Conservation (phyloP, 768 basidiomycete species). For the Termitomyces eurrhizus region DNA sequence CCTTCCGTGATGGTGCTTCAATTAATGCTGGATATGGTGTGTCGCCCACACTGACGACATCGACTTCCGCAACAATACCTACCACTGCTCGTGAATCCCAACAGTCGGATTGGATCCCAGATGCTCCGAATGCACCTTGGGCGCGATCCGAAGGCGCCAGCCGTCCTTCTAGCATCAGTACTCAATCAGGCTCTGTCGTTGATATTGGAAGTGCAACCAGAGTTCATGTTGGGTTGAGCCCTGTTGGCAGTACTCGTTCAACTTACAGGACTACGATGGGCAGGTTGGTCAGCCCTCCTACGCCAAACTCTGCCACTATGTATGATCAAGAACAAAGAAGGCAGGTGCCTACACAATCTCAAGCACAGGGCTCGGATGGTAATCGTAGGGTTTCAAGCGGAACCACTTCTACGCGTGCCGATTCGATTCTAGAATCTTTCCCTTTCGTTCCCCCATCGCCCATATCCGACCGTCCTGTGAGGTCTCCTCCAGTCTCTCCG, state of each 20-base stretch:
- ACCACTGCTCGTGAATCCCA: slow-evolving; percentile 22
- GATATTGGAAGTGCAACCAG: slow-evolving; percentile 66
- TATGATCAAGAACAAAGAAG: slow-evolving; percentile 70
- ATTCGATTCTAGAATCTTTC: slow-evolving; percentile 84
- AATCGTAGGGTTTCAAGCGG: slow-evolving; percentile 56
- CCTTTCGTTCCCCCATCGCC: slow-evolving; percentile 89
- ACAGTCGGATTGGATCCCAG: slow-evolving; percentile 34
- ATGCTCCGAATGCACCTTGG: slow-evolving; percentile 40
- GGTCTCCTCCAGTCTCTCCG: slow-evolving; percentile 75
- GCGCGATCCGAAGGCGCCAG: slow-evolving; percentile 32
- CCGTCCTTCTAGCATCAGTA: slow-evolving; percentile 59
- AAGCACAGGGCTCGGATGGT: slow-evolving; percentile 49
- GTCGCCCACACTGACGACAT: slow-evolving; percentile 37
- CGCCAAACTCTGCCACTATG: slow-evolving; percentile 32
- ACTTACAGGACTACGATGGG: slow-evolving; percentile 62
- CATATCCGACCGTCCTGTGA: slow-evolving; percentile 74
- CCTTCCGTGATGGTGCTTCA: slow-evolving; percentile 60
- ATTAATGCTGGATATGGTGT: slow-evolving; percentile 28
- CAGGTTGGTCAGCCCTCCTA: slow-evolving; percentile 49
- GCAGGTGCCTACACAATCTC: slow-evolving; percentile 59
- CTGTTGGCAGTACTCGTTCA: slow-evolving; percentile 36
- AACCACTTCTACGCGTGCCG: slow-evolving; percentile 67
- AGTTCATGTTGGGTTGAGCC: slow-evolving; percentile 55
- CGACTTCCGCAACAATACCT: slow-evolving; percentile 34
- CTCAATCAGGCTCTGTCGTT: slow-evolving; percentile 55